Base-by-base conservation (phyloP, 129 eudicot species). In the Lonicera japonica region DNA sequence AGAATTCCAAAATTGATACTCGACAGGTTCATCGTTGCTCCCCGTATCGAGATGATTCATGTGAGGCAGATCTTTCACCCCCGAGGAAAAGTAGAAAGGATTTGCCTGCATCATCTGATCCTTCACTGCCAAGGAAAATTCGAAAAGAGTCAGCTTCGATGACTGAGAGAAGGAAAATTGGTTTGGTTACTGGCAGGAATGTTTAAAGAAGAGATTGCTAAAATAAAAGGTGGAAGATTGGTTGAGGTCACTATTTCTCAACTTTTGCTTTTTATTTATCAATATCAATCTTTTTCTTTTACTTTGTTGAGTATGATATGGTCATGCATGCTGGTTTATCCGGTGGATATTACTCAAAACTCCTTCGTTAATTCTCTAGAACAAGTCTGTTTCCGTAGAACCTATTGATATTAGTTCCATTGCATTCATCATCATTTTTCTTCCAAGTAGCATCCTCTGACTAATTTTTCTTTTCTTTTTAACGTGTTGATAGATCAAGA, bases 181-280 rank as follows among this genome's bases (percentile, higher is more conserved):
- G 99, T 67, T 71, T 92, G 73, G 90, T 92, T 58, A 84, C 83
- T 9, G 99, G 99, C 24, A 63, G 63, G 77, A 95, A 92, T 68
- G 75, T 92, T n/a, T 21, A 88, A 83, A 72, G 82, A 85, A 63
- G 96, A 92, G 78, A 80, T 85, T 70, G 59, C 71, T 21, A 85
- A 61, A 77, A 79, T 58, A 60, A 92, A n/a, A 68, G 75, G 80
- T 82, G 59, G 95, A 79, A 65, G 95, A 88, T 12, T 84, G 56
- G 81, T 66, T 76, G 69, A 85, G 96, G 99, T 92, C 71, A 21
- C 41, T 52, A 13, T 18, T 58, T 45, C 0, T 34, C 18, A 0
- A 16, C 56, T n/a, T 41, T 5, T 41, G 11, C 40, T 13, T 62
- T 54, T 43, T 0, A 4, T 38, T 11, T 16, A 12, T 21, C 0